phyloP scores from a whole-genome alignment of 352 stramenopile genomes.

The Pythium plurisporium region DNA sequence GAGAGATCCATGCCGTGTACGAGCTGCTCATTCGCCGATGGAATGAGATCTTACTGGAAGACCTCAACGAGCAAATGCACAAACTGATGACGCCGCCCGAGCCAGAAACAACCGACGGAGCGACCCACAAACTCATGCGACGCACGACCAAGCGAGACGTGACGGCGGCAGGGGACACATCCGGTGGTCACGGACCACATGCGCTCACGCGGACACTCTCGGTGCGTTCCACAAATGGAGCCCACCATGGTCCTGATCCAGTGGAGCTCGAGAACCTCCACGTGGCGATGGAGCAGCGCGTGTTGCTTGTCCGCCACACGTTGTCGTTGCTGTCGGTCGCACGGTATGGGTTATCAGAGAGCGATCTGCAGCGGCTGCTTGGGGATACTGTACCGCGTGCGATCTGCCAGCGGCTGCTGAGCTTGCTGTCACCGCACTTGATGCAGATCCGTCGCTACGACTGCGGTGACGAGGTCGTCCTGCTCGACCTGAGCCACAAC shows the following conservation, averaged over 20 bases:
- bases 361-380: constrained; percentile 58
- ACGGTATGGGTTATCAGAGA: constrained; percentile 63
- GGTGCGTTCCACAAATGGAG: background rate
- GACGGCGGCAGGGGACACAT: background rate
- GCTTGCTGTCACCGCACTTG: constrained; percentile 53
- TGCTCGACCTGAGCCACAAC: constrained; percentile 80
- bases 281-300: constrained; percentile 56
- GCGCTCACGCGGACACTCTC: constrained; percentile 13
- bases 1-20: constrained; percentile 53
- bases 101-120: background rate
- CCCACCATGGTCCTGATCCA: constrained; percentile 9
- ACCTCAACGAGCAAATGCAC: constrained; percentile 38
- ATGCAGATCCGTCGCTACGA: constrained; percentile 66
- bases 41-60: constrained; percentile 62
- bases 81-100: constrained; percentile 1
- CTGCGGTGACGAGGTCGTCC: constrained; percentile 40
- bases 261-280: constrained; percentile 52
- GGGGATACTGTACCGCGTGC: constrained; percentile 38
- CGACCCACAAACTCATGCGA: constrained; percentile 8
- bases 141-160: constrained; percentile 21
- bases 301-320: constrained; percentile 63
- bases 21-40: constrained; percentile 71
- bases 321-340: constrained; percentile 67
- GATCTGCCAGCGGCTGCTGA: constrained; percentile 40
- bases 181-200: background rate